Conservation (phyloP, 768 basidiomycete species). For the Gelatoporia subvermispora region DNA sequence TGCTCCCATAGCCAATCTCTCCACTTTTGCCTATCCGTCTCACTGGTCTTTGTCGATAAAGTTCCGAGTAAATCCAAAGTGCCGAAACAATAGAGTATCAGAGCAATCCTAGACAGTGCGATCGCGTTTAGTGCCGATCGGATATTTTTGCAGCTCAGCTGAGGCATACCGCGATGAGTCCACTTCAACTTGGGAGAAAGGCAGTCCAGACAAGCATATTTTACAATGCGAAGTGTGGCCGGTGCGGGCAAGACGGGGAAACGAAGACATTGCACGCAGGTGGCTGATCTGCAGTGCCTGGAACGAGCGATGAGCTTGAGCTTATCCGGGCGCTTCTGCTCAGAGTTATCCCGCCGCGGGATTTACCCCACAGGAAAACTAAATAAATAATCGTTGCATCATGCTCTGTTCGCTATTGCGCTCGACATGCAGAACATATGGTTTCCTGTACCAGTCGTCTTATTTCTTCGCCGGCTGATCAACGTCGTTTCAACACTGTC, state of each 20-base stretch:
- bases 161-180: slow-evolving; percentile 64
- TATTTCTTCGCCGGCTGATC: slow-evolving; percentile 59
- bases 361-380: no score
- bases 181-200: slow-evolving; percentile 58
- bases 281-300: no score
- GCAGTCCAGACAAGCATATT: slow-evolving; percentile 68
- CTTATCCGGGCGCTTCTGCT: no score
- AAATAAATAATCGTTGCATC: slow-evolving; percentile 1
- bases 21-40: slow-evolving; percentile 59
- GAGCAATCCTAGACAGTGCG: slow-evolving; percentile 55
- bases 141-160: not conserved
- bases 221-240: slow-evolving; percentile 63
- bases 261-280: not conserved
- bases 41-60: slow-evolving; percentile 39
- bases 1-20: slow-evolving; percentile 87
- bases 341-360: no score
- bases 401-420: slow-evolving; percentile 13
- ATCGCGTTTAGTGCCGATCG: not conserved
- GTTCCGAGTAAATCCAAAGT: slow-evolving; percentile 71
- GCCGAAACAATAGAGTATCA: slow-evolving; percentile 87
- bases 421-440: slow-evolving; percentile 38
- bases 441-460: slow-evolving; percentile 55
- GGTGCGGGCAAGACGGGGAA: slow-evolving; percentile 31
- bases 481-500: slow-evolving; percentile 69
- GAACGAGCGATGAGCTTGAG: no score